Percentiles rank a stretch among this genome's conserved stretches.
phyloP scores from a whole-genome alignment of 805 yeast genomes.

The Starmerella bombi region DNA sequence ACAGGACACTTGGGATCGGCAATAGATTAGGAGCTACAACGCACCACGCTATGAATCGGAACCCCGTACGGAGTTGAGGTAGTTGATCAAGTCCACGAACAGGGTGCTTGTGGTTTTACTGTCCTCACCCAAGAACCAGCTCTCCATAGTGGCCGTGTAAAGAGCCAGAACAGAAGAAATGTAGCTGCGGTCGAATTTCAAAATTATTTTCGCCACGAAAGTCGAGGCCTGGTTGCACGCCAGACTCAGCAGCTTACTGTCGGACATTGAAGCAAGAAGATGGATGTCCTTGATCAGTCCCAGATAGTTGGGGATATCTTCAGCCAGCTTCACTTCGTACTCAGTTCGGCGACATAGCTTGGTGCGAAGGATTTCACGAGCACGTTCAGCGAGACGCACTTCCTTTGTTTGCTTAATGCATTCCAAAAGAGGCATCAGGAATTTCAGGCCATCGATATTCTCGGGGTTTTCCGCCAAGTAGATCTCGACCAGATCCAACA shows the following conservation, averaged over 20 bases:
- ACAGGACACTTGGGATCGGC: no score
- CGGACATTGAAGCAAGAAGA: constrained; percentile 31
- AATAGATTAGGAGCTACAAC: not conserved
- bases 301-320: constrained; percentile 20
- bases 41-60: not conserved
- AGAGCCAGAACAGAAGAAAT: constrained; percentile 39
- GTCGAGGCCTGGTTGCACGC: constrained; percentile 59
- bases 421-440: constrained; percentile 44
- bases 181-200: constrained; percentile 22
- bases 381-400: constrained; percentile 55
- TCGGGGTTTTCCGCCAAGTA: constrained; percentile 38
- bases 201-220: constrained; percentile 44
- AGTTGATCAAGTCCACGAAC: constrained; percentile 69
- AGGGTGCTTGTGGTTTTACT: constrained; percentile 41
- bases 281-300: constrained; percentile 24
- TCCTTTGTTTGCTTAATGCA: constrained; percentile 58
- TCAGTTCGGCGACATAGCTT: constrained; percentile 19
- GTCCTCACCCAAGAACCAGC: constrained; percentile 43
- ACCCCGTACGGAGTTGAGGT: constrained; percentile 36
- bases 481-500: constrained; percentile 62
- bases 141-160: constrained; percentile 42
- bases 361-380: constrained; percentile 52
- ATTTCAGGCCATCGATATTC: constrained; percentile 25
- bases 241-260: constrained; percentile 36
- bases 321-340: constrained; percentile 7